Evolutionary conservation across 352 stramenopile species (phyloP), one percentile per base, ranked within the genome.

Genomic region (Globisporangium sylvaticum): DNA sequence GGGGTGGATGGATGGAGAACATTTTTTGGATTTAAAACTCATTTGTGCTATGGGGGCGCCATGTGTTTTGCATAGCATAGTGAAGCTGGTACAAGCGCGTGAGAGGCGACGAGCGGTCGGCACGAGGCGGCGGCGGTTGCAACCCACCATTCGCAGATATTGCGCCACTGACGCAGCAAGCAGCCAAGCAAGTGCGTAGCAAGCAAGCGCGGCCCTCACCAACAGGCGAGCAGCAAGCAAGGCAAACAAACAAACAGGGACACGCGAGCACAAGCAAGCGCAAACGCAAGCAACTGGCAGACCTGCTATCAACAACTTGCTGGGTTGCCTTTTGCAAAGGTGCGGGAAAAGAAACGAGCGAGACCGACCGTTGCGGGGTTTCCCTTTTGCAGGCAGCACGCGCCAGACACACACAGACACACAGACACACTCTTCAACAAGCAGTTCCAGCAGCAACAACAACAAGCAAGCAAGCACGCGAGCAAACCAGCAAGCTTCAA

Each of bases 121-220:
- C 14, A 42, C 4, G 15, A 32, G 15, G 15, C 7, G 25, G 53
- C 24, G 52, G 52, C 29, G 7, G 52, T 31, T 57, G 8, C 24
- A 57, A 57, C 24, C 24, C 52, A 34, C 29, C 52, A 57, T 57
- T 57, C 29, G 52, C 52, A 57, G 52, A 57, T 57, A 57, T 57
- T 57, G 52, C 52, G 52, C 52, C 52, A 18, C 29, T 34, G 24
- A 57, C 52, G 52, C 50, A 56, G 50, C 50, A 25, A 56, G 50
- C 50, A 57, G 52, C 52, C 50, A 56, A 50, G 50, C 50, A 58
- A 31, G 10, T 20, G 52, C 25, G 24, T 31, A 12, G 24, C 15
- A 10, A 31, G 10, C 52, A 58, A 58, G 53, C 18, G 25, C 25
- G 53, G 25, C 27, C 53, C 53, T 58, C 53, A n/a, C 42, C 18